Conservation (phyloP, 192 early-diverging fungal species). For the Entomortierella parvispora region DNA sequence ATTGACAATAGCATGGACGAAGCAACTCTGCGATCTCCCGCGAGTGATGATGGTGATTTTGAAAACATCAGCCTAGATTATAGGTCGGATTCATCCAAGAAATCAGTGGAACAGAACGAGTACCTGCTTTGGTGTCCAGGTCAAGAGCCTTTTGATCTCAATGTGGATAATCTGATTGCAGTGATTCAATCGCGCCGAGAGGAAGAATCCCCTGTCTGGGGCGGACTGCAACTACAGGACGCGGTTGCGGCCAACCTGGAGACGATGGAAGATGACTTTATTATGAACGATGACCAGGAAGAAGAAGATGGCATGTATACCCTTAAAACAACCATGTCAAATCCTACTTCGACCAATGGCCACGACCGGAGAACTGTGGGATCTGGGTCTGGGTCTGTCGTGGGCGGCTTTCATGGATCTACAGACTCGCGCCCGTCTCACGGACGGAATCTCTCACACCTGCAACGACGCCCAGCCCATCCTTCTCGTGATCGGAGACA, state of each 20-base stretch:
- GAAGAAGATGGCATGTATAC: slow-evolving; percentile 50
- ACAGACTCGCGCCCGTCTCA: background rate
- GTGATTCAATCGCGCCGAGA: slow-evolving; percentile 37
- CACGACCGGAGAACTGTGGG: background rate
- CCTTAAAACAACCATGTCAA: background rate
- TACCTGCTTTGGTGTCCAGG: slow-evolving; percentile 33
- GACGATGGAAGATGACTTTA: slow-evolving; percentile 21
- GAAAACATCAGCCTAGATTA: slow-evolving; percentile 21
- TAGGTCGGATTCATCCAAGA: background rate
- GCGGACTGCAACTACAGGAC: slow-evolving; percentile 40
- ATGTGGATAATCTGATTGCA: slow-evolving; percentile 21
- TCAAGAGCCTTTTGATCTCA: slow-evolving; percentile 42
- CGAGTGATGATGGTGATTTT: slow-evolving; percentile 35
- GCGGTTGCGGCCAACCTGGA: slow-evolving; percentile 30
- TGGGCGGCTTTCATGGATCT: no score
- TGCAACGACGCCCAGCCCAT: slow-evolving; percentile 25
- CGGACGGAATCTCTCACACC: background rate
- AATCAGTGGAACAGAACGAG: slow-evolving; percentile 2
- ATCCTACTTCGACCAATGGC: background rate
- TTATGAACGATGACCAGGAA: slow-evolving; percentile 45
- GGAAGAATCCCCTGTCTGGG: slow-evolving; percentile 42
- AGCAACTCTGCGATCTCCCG: background rate
- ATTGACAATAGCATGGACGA: background rate
- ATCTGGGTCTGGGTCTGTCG: background rate
- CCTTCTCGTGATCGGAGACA: slow-evolving; percentile 19